Base-by-base conservation (phyloP, 2,329 filamentous ascomycete genomes). In the Trichoderma hamatum region DNA sequence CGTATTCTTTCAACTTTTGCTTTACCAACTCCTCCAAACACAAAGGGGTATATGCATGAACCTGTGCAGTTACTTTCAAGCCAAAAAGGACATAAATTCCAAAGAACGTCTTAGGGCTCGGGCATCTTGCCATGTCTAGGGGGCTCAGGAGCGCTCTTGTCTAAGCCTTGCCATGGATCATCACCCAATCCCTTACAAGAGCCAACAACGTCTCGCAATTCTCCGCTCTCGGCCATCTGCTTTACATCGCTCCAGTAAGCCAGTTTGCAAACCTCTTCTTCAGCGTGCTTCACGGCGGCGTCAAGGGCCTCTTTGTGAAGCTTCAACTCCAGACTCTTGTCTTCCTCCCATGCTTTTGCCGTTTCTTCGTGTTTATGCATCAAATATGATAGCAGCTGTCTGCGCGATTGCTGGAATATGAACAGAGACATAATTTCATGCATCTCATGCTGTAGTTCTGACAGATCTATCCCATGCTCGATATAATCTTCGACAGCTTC, bases 191-290 rank as follows among this genome's bases (percentile, higher is more conserved):
- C 60, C 3, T 58, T 28, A 14, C 21, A 28, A 28, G 72, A 69
- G 32, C 83, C 82, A 2, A 84, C 81, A 2, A 82, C 84, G 21
- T 81, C 78, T 39, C 77, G 79, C 3, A 83, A 79, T 64, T 85
- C 81, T 36, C 85, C 86, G 13, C 79, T 80, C 71, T 84, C 83
- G 0, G 90, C 86, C 80, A 93, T 89, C 19, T 86, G 86, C 78
- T 89, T 92, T 71, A 93, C 88, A 76, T 97, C 92, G 76, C 91
- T 94, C 90, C 95, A 97, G 77, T 94, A 96, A 62, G 96, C 93
- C 7, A 97, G 82, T 70, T 86, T 90, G 69, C 89, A 89, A 61
- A 97, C 90, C 75, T 97, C 92, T 73, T 90, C 89, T 72, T 95
- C 91, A 2, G 93, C 93, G 59, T 92, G 90, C 71, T 89, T 85